phyloP scores from a whole-genome alignment of 108 stramenopile species.

The Parietichytrium sp. region DNA sequence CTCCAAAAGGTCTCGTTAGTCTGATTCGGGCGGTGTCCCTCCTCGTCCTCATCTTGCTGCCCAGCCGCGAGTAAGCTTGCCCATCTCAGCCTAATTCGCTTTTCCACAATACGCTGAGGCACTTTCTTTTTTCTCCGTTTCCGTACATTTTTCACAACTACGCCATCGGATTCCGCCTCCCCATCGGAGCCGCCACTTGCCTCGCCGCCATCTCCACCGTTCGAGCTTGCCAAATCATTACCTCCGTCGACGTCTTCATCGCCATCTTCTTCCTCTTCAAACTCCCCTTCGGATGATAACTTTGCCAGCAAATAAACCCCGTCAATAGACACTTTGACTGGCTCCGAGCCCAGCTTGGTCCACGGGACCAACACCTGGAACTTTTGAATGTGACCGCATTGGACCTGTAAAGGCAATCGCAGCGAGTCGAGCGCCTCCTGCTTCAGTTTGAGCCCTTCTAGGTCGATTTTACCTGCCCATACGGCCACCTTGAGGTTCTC shows the following conservation, averaged over 20 bases:
- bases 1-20: neutral
- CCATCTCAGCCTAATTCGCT: neutral
- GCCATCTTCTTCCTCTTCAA: neutral
- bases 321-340: neutral
- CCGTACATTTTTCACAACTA: neutral
- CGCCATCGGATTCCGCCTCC: neutral
- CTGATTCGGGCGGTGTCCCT: neutral
- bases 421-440: conserved; percentile 83
- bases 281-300: conserved; percentile 31
- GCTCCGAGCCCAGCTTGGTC: conserved; percentile 65
- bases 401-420: conserved; percentile 85
- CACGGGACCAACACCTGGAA: conserved; percentile 77
- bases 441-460: conserved; percentile 88
- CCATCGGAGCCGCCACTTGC: neutral
- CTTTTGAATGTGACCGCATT: conserved; percentile 77
- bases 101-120: conserved; percentile 16
- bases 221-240: neutral
- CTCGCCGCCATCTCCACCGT: neutral
- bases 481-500: conserved; percentile 79
- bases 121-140: neutral
- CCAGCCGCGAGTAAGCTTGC: conserved; percentile 17
- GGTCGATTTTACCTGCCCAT: conserved; percentile 78
- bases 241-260: neutral
- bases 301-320: conserved; percentile 2
- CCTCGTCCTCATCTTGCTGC: neutral